Base-by-base conservation (phyloP, 78 protist genomes). In the Mantamonas sphyraenae region DNA sequence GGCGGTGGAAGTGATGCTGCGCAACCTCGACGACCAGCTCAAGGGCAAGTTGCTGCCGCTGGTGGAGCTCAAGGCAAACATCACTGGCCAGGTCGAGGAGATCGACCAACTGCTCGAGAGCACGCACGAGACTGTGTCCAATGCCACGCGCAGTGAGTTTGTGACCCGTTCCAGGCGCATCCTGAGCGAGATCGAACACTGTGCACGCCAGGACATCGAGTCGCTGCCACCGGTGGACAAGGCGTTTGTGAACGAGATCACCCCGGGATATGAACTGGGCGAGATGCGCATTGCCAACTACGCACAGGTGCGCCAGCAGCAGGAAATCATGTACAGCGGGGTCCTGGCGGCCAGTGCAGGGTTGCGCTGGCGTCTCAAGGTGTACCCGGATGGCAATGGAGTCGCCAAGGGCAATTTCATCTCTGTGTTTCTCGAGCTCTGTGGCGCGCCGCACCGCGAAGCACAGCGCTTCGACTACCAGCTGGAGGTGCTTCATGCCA, bases 301-400 rank as follows among this genome's bases (percentile, higher is more conserved):
- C 39, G 9, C 34, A 4, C 22, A 12, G 65, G 9, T 34, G 12
- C 31, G n/a, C 39, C 42, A 12, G 38, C 42, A 12, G 39, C 42
- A n/a, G 37, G 60, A 61, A 19, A 37, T 61, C 30, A 9, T 61
- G 39, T 61, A 28, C 65, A 28, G 39, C 20, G 39, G 31, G 31
- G 20, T 37, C 17, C 30, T 61, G 65, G 30, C 9, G 38, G 31
- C 38, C 22, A 12, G 31, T 8, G n/a, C n/a, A n/a, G 65, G 65
- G 12, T 12, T 61, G 39, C 12, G 22, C 42, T 61, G 65, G 65
- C 34, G 65, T 2, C 65, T 61, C 45, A 61, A 61, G 30, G 37
- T 61, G 17, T 61, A 61, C 37, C 65, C 65, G 4, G 31, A 34
- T 9, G 65, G 65, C 37, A 61, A 61, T 9, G 65, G 65, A 3